phyloP scores from a whole-genome alignment of 2,329 filamentous ascomycete genomes.

The Penicillium psychrosexuale region DNA sequence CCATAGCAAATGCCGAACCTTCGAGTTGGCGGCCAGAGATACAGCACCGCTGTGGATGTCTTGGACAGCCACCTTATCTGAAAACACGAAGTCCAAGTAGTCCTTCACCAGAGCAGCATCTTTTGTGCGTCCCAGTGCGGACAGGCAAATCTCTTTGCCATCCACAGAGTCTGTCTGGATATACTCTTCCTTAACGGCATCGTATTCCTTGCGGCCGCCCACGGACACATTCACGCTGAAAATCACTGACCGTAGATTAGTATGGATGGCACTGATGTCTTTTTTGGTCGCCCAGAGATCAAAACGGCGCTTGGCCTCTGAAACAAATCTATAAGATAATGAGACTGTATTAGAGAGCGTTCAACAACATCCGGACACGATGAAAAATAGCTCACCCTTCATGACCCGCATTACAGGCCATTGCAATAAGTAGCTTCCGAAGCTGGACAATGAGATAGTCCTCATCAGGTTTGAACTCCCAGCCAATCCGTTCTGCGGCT shows the following conservation, averaged over 20 bases:
- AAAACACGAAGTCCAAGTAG: slow-evolving; percentile 72
- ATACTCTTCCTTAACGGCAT: slow-evolving; percentile 81
- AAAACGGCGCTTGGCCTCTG: slow-evolving; percentile 76
- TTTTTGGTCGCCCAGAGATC: slow-evolving; percentile 67
- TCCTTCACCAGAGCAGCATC: slow-evolving; percentile 65
- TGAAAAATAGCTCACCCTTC: slow-evolving; percentile 55
- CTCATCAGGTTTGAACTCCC: slow-evolving; percentile 75
- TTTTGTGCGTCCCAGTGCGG: slow-evolving; percentile 70
- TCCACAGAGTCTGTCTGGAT: slow-evolving; percentile 78
- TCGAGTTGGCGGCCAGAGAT: slow-evolving; percentile 68
- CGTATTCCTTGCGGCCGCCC: slow-evolving; percentile 65
- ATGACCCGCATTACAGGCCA: slow-evolving; percentile 74
- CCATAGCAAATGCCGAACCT: slow-evolving; percentile 75
- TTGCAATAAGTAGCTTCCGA: slow-evolving; percentile 73
- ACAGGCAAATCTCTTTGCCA: slow-evolving; percentile 81
- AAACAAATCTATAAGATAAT: slow-evolving; percentile 53
- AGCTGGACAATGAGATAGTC: slow-evolving; percentile 79
- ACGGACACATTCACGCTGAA: slow-evolving; percentile 77
- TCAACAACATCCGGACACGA: background rate
- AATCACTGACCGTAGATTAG: slow-evolving; percentile 74
- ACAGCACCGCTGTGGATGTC: slow-evolving; percentile 83
- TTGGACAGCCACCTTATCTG: slow-evolving; percentile 76
- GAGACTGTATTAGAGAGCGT: background rate
- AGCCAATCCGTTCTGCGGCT: slow-evolving; percentile 76
- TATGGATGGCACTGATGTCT: slow-evolving; percentile 69